Evolutionary conservation across 129 eudicot genomes (phyloP).

Genomic region (Cynara cardunculus): DNA sequence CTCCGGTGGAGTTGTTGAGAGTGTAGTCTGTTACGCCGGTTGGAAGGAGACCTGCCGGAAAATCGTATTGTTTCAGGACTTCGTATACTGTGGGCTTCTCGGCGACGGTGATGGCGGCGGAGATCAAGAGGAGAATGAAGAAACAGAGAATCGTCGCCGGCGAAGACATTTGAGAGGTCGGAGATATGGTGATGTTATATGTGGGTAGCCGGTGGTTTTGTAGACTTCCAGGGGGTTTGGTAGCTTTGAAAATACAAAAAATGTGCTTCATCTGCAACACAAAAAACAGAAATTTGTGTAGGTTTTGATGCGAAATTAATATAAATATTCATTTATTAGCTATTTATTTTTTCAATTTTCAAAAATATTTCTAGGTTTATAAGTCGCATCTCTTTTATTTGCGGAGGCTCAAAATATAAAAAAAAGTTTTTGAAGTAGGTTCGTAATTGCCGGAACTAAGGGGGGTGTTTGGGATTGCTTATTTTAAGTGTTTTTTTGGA

Average conservation of each 20-base stretch:
- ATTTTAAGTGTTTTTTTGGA: no score
- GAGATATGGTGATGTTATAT: not conserved
- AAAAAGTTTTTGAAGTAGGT: no score
- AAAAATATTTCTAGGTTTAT: no score
- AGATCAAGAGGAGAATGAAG: not conserved
- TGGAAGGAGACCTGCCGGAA: slow-evolving; percentile 44
- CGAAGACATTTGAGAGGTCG: slow-evolving; percentile 19
- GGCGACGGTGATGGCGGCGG: not conserved
- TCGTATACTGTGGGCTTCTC: slow-evolving; percentile 26
- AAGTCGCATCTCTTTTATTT: no score
- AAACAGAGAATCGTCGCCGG: slow-evolving; percentile 3
- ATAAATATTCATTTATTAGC: no score
- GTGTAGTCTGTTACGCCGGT: slow-evolving; percentile 38
- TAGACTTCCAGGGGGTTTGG: not conserved
- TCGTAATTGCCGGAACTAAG: no score
- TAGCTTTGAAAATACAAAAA: not conserved
- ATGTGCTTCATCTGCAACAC: not conserved
- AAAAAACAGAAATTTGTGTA: no score
- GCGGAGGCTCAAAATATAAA: no score
- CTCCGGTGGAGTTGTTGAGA: slow-evolving; percentile 42
- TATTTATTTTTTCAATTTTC: no score
- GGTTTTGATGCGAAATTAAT: no score
- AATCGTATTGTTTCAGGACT: slow-evolving; percentile 22
- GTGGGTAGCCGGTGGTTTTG: not conserved
- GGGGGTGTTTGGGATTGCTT: no score